A percentile compares a stretch with the other conserved stretches of the same genome.
phyloP scores from a whole-genome alignment of 2,329 filamentous ascomycete genomes.

The Diatrype stigma region DNA sequence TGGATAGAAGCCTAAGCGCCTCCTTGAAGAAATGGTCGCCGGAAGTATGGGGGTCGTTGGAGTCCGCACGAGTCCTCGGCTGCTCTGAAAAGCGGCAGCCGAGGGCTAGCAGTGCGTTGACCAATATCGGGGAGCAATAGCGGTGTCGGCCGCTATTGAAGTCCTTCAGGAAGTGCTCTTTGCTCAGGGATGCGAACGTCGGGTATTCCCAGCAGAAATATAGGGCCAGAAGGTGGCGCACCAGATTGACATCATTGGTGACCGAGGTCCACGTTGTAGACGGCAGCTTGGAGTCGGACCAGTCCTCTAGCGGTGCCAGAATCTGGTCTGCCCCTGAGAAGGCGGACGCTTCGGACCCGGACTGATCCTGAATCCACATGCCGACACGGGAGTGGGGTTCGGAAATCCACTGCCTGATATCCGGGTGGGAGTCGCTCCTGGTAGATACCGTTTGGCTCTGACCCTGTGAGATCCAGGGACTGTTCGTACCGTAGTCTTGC shows the following conservation, averaged over 20 bases:
- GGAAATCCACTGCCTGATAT: conserved; percentile 42
- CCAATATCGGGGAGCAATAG: conserved; percentile 64
- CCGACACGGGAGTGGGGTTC: conserved; percentile 45
- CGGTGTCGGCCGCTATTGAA: conserved; percentile 56
- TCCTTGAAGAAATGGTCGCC: conserved; percentile 75
- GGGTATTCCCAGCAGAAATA: conserved; percentile 77
- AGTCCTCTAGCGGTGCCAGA: conserved; percentile 38
- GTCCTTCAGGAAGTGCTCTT: conserved; percentile 66
- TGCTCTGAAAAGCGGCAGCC: conserved; percentile 67
- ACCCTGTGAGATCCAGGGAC: conserved; percentile 42
- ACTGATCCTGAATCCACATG: conserved; percentile 45
- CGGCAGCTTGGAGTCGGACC: conserved; percentile 39
- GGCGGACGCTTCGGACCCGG: conserved; percentile 23
- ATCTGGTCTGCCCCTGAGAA: conserved; percentile 44
- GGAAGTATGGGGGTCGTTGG: conserved; percentile 58
- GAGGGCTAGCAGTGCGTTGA: conserved; percentile 62
- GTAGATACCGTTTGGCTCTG: conserved; percentile 43
- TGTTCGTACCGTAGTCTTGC: conserved; percentile 39
- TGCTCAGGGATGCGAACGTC: conserved; percentile 68
- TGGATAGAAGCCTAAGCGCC: conserved; percentile 55
- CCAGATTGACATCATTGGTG: conserved; percentile 52
- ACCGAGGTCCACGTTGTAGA: conserved; percentile 56
- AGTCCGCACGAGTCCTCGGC: conserved; percentile 58
- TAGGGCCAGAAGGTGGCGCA: conserved; percentile 59
- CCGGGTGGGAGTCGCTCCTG: conserved; percentile 43